Evolutionary conservation across 2,329 filamentous ascomycete genomes (phyloP).

Genomic region (Lecanicillium sp.): DNA sequence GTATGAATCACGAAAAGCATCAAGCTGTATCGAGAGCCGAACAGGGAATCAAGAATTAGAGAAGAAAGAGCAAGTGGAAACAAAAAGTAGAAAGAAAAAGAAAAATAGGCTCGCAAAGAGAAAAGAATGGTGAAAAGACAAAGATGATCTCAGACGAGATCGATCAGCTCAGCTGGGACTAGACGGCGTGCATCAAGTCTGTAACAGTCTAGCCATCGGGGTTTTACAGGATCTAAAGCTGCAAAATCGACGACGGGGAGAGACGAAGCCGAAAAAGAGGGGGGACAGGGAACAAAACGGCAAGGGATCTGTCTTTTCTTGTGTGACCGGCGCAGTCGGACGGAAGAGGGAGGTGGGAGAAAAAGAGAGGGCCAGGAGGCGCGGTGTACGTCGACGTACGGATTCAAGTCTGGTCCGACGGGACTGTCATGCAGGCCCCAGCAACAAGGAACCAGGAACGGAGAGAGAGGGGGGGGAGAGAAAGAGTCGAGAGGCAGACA

Average conservation of each 20-base stretch:
- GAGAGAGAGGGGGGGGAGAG: no score
- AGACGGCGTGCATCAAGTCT: slow-evolving; percentile 11
- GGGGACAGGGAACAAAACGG: no score
- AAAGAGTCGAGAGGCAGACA: no score
- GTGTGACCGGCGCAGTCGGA: no score
- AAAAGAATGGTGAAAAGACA: slow-evolving; percentile 16
- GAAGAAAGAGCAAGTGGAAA: not conserved
- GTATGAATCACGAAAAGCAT: not conserved
- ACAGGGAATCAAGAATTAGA: slow-evolving; percentile 11
- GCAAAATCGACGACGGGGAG: not conserved
- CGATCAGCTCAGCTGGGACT: slow-evolving; percentile 5
- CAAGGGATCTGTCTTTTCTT: slow-evolving; percentile 1
- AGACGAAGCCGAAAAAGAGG: not conserved
- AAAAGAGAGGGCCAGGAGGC: not conserved
- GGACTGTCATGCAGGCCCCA: not conserved
- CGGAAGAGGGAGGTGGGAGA: not conserved
- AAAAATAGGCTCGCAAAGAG: slow-evolving; percentile 17
- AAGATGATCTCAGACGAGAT: slow-evolving; percentile 12
- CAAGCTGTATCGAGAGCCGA: not conserved
- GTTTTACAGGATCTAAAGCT: not conserved
- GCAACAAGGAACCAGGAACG: no score
- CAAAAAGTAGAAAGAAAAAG: slow-evolving; percentile 11
- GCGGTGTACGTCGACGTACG: no score
- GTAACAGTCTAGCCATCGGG: slow-evolving; percentile 7
- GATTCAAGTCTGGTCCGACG: no score